Evolutionary conservation across 1,284 basidiomycete species (phyloP).

Genomic region (Ustilago lituana): DNA sequence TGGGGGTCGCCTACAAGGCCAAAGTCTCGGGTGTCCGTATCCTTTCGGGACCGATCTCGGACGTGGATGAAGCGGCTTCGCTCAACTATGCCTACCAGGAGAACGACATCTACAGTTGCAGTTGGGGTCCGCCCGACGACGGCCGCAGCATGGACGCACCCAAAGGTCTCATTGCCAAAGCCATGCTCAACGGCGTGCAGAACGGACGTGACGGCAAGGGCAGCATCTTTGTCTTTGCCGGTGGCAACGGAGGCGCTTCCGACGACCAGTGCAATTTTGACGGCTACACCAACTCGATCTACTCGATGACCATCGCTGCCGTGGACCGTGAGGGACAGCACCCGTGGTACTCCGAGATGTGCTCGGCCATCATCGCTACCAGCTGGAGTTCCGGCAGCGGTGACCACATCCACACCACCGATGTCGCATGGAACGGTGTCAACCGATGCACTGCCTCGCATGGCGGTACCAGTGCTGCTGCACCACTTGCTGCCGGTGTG

Average conservation of each 20-base stretch:
- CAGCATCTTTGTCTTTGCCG: constrained; percentile 95
- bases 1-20: constrained; percentile 91
- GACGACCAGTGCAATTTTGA: constrained; percentile 99
- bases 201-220: constrained; percentile 90
- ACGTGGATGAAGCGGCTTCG: constrained; percentile 95
- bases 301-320: constrained; percentile 93
- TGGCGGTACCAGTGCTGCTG: constrained; percentile 96
- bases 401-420: constrained; percentile 83
- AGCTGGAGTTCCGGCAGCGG: constrained; percentile 96
- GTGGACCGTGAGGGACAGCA: constrained; percentile 91
- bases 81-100: constrained; percentile 93
- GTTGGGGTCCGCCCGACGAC: constrained; percentile 97
- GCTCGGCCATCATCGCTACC: constrained; percentile 94
- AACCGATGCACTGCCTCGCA: constrained; percentile 84
- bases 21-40: constrained; percentile 94
- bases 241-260: constrained; percentile 89
- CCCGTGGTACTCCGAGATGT: constrained; percentile 96
- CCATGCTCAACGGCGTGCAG: constrained; percentile 92
- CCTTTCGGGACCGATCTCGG: constrained; percentile 93
- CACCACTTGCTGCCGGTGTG: constrained; percentile 78
- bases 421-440: constrained; percentile 76
- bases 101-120: constrained; percentile 93
- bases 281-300: constrained; percentile 98
- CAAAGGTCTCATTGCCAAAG: constrained; percentile 88
- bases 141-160: constrained; percentile 95